These are phyloP conservation scores for Diplodia mutila DNA, from an alignment of 2,329 filamentous ascomycete genomes.

Conservation along the genomic window DNA sequence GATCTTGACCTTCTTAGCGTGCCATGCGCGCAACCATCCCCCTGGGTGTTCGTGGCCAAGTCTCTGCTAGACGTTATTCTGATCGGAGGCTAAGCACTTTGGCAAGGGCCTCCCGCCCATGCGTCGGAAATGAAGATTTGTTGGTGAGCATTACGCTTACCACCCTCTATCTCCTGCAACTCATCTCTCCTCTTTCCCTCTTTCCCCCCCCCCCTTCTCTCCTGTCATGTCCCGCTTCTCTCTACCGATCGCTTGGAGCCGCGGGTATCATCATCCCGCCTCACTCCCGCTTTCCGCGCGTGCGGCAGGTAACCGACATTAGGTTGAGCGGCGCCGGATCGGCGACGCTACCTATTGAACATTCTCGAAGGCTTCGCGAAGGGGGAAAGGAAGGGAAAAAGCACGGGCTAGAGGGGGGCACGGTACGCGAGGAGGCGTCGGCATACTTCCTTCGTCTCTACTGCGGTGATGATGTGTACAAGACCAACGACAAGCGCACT, in stretches of 20 bases:
- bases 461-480: not conserved
- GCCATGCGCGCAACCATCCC: not conserved
- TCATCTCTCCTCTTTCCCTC: not conserved
- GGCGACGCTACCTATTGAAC: not conserved
- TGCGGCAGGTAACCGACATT: not conserved
- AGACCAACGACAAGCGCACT: too few species aligned
- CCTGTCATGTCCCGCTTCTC: not conserved
- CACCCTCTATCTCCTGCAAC: not conserved
- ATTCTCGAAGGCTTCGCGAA: constrained; percentile 12
- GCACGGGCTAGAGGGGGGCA: not conserved
- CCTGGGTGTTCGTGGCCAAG: not conserved
- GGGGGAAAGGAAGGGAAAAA: not conserved
- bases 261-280: not conserved
- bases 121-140: not conserved
- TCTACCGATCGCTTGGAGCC: not conserved
- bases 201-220: not conserved
- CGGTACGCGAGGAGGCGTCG: not conserved
- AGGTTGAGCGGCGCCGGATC: not conserved
- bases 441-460: not conserved
- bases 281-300: not conserved
- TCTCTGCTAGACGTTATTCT: not conserved
- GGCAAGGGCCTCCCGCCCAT: not conserved
- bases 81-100: not conserved
- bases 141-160: not conserved
- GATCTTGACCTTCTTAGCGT: not conserved